Percentiles rank a stretch among this genome's conserved stretches.
These are phyloP conservation scores for Geranium rotundifolium DNA, from an alignment of 345 rosid species.

Conservation along the genomic window DNA sequence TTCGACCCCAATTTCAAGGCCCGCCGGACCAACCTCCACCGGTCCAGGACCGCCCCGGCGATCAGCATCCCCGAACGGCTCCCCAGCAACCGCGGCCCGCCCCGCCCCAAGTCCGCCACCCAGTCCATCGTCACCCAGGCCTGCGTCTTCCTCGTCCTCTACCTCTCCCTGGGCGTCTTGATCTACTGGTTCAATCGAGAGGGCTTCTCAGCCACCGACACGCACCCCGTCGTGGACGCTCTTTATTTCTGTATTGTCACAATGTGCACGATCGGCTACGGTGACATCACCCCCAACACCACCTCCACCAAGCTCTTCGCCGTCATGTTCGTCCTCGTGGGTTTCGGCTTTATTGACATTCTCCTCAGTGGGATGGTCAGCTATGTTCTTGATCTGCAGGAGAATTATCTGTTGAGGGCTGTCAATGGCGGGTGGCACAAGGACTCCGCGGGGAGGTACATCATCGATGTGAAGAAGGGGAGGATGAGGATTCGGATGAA, in stretches of 20 bases:
- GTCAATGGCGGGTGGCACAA: constrained; percentile 28
- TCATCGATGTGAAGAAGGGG: constrained; percentile 80
- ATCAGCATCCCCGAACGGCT: constrained; percentile 56
- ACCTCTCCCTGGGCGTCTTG: constrained; percentile 56
- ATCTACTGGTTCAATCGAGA: constrained; percentile 57
- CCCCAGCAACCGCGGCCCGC: constrained; percentile 12
- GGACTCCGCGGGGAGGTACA: constrained; percentile 35
- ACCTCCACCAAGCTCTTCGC: constrained; percentile 64
- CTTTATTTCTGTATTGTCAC: constrained; percentile 85
- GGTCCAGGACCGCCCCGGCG: constrained; percentile 79
- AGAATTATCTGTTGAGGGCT: constrained; percentile 53
- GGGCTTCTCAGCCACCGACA: constrained; percentile 34
- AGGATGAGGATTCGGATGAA: constrained; percentile 94
- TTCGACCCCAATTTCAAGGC: constrained; percentile 21
- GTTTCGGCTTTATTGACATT: constrained; percentile 71
- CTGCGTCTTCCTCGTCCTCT: constrained; percentile 37
- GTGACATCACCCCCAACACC: constrained; percentile 69
- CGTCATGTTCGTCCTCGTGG: constrained; percentile 72
- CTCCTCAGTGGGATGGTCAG: constrained; percentile 74
- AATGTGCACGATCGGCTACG: constrained; percentile 92
- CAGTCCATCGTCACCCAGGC: constrained; percentile 53
- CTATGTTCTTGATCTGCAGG: constrained; percentile 85
- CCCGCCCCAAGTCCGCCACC: constrained; percentile 38
- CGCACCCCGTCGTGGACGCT: constrained; percentile 88
- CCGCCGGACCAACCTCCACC: constrained; percentile 35